phyloP scores from a whole-genome alignment of 2,329 filamentous ascomycete species.

The Neofusicoccum kwambonambiense region DNA sequence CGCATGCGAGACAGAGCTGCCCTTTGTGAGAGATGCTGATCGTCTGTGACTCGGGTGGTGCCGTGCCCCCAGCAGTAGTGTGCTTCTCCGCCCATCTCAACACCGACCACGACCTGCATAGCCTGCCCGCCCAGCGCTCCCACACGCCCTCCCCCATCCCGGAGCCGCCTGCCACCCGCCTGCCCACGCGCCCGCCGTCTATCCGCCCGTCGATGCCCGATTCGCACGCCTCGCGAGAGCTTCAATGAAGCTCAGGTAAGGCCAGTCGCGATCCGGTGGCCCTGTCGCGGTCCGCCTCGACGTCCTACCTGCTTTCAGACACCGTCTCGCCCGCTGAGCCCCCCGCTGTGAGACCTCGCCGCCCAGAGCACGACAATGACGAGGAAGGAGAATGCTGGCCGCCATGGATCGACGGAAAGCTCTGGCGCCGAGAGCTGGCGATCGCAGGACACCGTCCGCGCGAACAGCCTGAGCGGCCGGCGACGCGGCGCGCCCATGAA shows the following conservation, averaged over 20 bases:
- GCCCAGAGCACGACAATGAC: conserved; percentile 51
- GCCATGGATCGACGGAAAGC: conserved; percentile 66
- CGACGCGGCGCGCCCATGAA: conserved; percentile 41
- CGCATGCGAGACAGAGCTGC: conserved; percentile 16
- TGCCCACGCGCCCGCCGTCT: conserved; percentile 12
- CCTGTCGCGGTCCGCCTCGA: conserved; percentile 18
- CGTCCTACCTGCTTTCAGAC: conserved; percentile 19
- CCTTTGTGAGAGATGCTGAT: conserved; percentile 18
- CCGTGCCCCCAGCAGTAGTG: conserved; percentile 14
- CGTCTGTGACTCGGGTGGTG: conserved; percentile 13
- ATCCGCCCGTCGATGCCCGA: conserved; percentile 13
- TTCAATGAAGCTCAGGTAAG: conserved; percentile 19
- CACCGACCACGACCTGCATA: conserved; percentile 16
- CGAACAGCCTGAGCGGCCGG: conserved; percentile 27
- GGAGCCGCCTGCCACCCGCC: neutral
- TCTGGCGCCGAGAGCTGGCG: conserved; percentile 65
- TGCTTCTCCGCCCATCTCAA: conserved; percentile 17
- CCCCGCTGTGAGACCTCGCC: conserved; percentile 14
- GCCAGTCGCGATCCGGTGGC: conserved; percentile 16
- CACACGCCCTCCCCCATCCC: conserved; percentile 9
- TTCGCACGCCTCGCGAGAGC: conserved; percentile 11
- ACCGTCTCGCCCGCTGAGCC: conserved; percentile 17
- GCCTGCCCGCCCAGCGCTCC: conserved; percentile 9
- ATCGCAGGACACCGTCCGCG: conserved; percentile 64
- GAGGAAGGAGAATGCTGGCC: conserved; percentile 62